Conservation (phyloP, 306 rosid genomes). For the Quercus berberidifolia region DNA sequence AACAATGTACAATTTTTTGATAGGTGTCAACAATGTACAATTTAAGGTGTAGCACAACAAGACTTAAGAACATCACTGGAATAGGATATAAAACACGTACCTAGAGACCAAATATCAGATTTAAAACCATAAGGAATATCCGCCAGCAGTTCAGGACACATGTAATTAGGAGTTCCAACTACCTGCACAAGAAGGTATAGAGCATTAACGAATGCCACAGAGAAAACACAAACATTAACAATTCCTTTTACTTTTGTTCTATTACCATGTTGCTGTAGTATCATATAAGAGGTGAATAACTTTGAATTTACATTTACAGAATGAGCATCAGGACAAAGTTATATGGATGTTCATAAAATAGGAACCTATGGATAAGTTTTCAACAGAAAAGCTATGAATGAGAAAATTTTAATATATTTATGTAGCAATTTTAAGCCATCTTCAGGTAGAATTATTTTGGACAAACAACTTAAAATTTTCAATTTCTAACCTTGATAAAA, state of each 20-base stretch:
- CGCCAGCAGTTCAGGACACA: constrained; percentile 99
- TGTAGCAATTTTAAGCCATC: not conserved
- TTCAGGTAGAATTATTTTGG: not conserved
- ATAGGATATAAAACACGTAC: constrained; percentile 41
- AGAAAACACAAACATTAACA: not conserved
- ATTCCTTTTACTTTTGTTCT: not conserved
- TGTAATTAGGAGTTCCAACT: constrained; percentile 98
- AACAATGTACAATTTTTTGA: constrained; percentile 20
- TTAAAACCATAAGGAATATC: constrained; percentile 99
- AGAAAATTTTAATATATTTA: not conserved
- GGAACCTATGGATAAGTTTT: not conserved
- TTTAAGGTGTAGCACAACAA: constrained; percentile 32
- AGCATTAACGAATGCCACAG: not conserved
- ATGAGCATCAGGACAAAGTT: not conserved
- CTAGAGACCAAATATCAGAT: constrained; percentile 99
- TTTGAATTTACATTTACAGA: not conserved
- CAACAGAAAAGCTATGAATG: not conserved
- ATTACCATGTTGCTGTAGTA: not conserved
- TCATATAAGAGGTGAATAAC: not conserved
- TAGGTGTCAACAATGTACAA: constrained; percentile 11
- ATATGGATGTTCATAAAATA: not conserved
- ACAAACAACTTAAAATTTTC: not conserved
- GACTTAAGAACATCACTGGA: not conserved
- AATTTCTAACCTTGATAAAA: not conserved
- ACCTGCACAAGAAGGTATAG: constrained; percentile 48